These are phyloP conservation scores for Bacterosira constricta DNA, from an alignment of 108 stramenopile genomes.

Conservation along the genomic window DNA sequence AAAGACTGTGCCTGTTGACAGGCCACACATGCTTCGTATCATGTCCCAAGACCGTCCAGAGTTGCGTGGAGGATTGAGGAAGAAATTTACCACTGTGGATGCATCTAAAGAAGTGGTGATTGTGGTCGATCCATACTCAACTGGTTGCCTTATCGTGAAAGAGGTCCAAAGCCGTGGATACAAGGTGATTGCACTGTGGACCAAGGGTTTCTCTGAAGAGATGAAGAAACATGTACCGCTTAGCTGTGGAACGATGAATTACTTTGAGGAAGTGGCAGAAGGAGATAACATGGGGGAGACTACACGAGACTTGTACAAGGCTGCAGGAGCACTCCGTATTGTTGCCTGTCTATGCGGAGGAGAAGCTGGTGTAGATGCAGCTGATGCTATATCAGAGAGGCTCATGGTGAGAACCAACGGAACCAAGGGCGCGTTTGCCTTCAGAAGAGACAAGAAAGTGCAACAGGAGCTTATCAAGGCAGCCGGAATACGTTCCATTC, in stretches of 20 bases:
- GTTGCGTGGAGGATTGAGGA: slow-evolving; percentile 34
- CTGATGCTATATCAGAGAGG: slow-evolving; percentile 78
- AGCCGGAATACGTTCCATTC: slow-evolving; percentile 82
- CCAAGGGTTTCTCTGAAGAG: slow-evolving; percentile 45
- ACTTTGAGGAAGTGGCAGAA: slow-evolving; percentile 65
- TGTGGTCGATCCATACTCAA: slow-evolving; percentile 65
- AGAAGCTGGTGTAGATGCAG: slow-evolving; percentile 86
- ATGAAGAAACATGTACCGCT: slow-evolving; percentile 82
- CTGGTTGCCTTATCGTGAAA: slow-evolving; percentile 54
- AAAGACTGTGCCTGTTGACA: slow-evolving; percentile 57
- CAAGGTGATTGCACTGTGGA: slow-evolving; percentile 26
- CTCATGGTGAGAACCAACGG: slow-evolving; percentile 86
- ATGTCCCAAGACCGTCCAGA: slow-evolving; percentile 65
- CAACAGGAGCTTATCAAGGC: slow-evolving; percentile 88
- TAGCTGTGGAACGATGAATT: slow-evolving; percentile 50
- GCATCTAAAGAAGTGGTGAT: slow-evolving; percentile 50
- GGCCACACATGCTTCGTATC: slow-evolving; percentile 63
- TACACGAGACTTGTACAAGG: slow-evolving; percentile 49
- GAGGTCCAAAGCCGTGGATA: slow-evolving; percentile 30
- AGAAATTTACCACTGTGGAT: slow-evolving; percentile 22
- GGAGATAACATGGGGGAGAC: slow-evolving; percentile 59
- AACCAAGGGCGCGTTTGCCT: slow-evolving; percentile 66
- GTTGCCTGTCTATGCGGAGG: slow-evolving; percentile 82
- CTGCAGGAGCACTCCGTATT: slow-evolving; percentile 64
- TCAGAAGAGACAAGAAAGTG: slow-evolving; percentile 90